These are phyloP conservation scores for Fusarium solani-melongenae DNA, from an alignment of 2,329 filamentous ascomycete species.

Conservation along the genomic window DNA sequence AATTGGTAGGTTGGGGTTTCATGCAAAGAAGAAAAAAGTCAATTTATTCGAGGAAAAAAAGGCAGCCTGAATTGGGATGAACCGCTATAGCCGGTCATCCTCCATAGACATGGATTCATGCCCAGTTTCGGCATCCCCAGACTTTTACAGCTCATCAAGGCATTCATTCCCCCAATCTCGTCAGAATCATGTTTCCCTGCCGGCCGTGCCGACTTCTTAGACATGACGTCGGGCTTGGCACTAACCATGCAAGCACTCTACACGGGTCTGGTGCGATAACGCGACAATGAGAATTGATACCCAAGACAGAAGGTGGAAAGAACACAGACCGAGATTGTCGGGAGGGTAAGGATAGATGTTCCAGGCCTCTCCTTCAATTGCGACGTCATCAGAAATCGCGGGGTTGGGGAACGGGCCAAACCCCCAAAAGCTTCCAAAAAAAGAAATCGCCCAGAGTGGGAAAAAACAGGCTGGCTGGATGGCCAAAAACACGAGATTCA, in stretches of 20 bases:
- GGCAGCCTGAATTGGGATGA: not conserved
- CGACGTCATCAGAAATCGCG: constrained; percentile 28
- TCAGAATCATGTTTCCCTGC: not conserved
- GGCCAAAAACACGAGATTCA: constrained; percentile 7
- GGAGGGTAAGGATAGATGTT: not conserved
- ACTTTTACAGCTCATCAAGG: not conserved
- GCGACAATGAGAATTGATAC: not conserved
- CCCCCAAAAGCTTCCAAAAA: constrained; percentile 4
- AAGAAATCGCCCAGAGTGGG: constrained; percentile 9
- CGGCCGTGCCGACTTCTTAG: constrained; percentile 22
- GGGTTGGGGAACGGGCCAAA: constrained; percentile 17
- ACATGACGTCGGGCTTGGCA: constrained; percentile 24
- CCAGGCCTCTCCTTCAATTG: constrained; percentile 3
- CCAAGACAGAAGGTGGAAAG: not conserved
- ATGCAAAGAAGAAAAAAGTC: not conserved
- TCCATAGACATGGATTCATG: not conserved
- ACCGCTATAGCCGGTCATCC: not conserved
- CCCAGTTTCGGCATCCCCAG: not conserved
- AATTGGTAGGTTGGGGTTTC: not conserved
- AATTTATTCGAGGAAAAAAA: not conserved
- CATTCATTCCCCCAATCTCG: not conserved
- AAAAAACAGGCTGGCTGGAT: constrained; percentile 31
- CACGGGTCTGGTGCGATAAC: not conserved
- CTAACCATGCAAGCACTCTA: constrained; percentile 38
- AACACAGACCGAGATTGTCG: not conserved